These are phyloP conservation scores for Helianthus annuus DNA, from an alignment of 129 eudicot genomes.

Conservation along the genomic window DNA sequence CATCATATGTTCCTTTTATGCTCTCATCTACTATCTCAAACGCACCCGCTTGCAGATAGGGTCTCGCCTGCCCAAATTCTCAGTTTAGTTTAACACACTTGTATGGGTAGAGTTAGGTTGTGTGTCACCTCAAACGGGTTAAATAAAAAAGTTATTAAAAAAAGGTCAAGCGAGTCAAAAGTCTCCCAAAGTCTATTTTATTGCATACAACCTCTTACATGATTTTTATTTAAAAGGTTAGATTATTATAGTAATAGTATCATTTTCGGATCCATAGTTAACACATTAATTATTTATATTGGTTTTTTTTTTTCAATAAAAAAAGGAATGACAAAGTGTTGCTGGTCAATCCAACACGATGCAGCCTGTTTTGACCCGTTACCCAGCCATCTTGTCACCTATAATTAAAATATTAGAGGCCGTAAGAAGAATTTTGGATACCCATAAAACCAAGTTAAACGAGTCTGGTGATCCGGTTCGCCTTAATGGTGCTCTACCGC, in stretches of 20 bases:
- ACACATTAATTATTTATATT: background rate
- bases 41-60: slow-evolving; percentile 85
- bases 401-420: slow-evolving; percentile 9
- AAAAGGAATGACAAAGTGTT: background rate
- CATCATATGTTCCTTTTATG: slow-evolving; percentile 61
- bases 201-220: background rate
- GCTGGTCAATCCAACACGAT: background rate
- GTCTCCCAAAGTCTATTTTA: background rate
- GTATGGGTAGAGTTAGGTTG: background rate
- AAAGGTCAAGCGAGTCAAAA: background rate
- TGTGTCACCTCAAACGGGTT: background rate
- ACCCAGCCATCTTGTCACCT: slow-evolving; percentile 17
- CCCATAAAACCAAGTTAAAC: slow-evolving; percentile 93
- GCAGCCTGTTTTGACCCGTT: background rate
- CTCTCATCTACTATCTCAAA: slow-evolving; percentile 92
- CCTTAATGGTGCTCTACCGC: slow-evolving; percentile 88
- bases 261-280: background rate
- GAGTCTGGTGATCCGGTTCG: slow-evolving; percentile 92
- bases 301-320: background rate
- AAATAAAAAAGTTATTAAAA: background rate
- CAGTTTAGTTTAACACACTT: slow-evolving; percentile 12
- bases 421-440: slow-evolving; percentile 27
- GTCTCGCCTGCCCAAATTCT: slow-evolving; percentile 68
- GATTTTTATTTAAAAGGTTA: background rate
- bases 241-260: background rate